Base-by-base conservation (phyloP, 352 stramenopile species). In the Globisporangium camurandrum region DNA sequence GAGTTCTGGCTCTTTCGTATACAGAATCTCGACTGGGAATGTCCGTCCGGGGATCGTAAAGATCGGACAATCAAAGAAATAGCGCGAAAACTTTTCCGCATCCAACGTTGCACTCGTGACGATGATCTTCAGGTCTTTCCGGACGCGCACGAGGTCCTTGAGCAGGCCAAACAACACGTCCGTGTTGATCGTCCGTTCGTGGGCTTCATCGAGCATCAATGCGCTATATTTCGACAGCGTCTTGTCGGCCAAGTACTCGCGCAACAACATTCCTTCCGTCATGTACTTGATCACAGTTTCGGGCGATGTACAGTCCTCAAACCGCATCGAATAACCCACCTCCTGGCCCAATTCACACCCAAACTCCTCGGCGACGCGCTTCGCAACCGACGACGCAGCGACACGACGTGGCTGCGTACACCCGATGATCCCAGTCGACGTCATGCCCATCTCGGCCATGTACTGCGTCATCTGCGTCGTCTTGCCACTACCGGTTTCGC, bases 381-480 rank as follows among this genome's bases (percentile, higher is more conserved):
- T 96, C 5, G 97, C 96, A 5, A 99, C 93, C 3, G 89, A 98
- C 8, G 97, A 98, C 22, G 97, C 97, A 19, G 97, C 97, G 16
- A 99, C 95, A 70, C 97, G 88, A 59, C 97, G 84, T 10, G 97
- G 97, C 73, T 99, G 97, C 17, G 97, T 99, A 58, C 96, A 99
- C 0, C 97, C 86, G 49, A 99, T 98, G 17, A 98, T 96, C 3
- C 84, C 93, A 24, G 86, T 92, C n/a, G 93, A 96, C n/a, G 91
- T 97, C 2, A 98, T 67, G 0, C 96, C 96, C 68, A 98, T 92
- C 68, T 99, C 97, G 14, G 88, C 91, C 80, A 99, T 96, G 67
- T 99, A 99, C 66, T 99, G 97, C 4, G 97, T 99, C 93, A 99
- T 98, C 66, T 99, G 97, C 4, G 97, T 99, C 4, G 97, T 99